Conservation (phyloP, 345 rosid species). For the Sisymbrium irio region DNA sequence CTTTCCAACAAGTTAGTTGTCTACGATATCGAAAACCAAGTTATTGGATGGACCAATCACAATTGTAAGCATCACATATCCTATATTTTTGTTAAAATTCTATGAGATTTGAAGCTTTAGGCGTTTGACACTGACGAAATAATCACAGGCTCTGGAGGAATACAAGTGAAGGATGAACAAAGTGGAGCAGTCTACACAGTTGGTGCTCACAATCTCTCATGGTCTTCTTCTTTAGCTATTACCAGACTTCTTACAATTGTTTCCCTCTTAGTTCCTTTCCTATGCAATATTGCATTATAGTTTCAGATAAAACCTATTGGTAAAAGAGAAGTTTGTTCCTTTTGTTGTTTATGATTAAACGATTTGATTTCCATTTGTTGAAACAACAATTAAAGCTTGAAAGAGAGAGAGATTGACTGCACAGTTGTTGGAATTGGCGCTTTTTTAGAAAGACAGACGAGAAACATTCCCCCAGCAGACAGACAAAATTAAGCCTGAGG, state of each 20-base stretch:
- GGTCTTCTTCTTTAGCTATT: slow-evolving; percentile 36
- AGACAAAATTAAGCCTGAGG: slow-evolving; percentile 33
- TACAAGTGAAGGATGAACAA: slow-evolving; percentile 62
- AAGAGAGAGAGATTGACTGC: slow-evolving; percentile 9
- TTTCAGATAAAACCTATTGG: neutral
- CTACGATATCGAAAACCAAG: slow-evolving; percentile 78
- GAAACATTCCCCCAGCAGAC: slow-evolving; percentile 17
- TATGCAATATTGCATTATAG: slow-evolving; percentile 41
- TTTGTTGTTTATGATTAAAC: neutral
- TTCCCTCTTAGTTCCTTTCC: slow-evolving; percentile 37
- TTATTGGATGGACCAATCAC: slow-evolving; percentile 85
- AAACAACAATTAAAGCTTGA: neutral
- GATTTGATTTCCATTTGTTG: slow-evolving; percentile 4
- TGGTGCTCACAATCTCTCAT: slow-evolving; percentile 54
- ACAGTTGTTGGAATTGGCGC: slow-evolving; percentile 10
- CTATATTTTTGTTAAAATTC: neutral
- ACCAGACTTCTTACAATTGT: slow-evolving; percentile 39
- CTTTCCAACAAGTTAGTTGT: slow-evolving; percentile 83
- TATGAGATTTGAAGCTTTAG: neutral
- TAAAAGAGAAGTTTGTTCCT: neutral
- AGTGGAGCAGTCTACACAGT: slow-evolving; percentile 52
- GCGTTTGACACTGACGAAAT: neutral
- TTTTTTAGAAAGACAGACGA: slow-evolving; percentile 17
- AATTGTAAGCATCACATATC: slow-evolving; percentile 62
- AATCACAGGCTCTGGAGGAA: slow-evolving; percentile 63